These are phyloP conservation scores for Yamadazyma paraphyllophila DNA, from an alignment of 805 yeast species.

Conservation along the genomic window DNA sequence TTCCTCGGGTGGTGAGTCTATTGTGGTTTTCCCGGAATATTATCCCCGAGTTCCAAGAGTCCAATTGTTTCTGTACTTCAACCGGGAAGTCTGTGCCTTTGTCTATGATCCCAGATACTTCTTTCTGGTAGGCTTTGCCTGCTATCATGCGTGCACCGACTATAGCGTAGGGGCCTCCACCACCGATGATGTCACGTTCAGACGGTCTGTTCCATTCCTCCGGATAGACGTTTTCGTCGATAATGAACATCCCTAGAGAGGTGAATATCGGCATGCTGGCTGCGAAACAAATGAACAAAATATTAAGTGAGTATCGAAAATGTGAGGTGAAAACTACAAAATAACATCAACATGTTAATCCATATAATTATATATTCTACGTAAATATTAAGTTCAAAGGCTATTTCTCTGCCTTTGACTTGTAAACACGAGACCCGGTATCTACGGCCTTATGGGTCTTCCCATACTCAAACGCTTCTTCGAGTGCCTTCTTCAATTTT, in stretches of 20 bases:
- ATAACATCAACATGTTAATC: background rate
- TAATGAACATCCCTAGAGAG: constrained; percentile 73
- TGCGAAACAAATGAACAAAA: background rate
- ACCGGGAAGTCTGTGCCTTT: constrained; percentile 76
- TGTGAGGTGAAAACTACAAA: background rate
- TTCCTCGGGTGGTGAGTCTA: constrained; percentile 76
- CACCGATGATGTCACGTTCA: constrained; percentile 67
- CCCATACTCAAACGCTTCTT: background rate
- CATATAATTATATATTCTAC: no score
- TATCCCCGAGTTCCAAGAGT: constrained; percentile 61
- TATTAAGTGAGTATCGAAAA: background rate
- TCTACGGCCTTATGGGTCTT: background rate
- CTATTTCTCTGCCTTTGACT: no score
- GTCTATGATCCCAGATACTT: constrained; percentile 72
- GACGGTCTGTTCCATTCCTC: constrained; percentile 28
- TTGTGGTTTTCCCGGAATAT: constrained; percentile 49
- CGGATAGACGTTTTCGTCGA: constrained; percentile 76
- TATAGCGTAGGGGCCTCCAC: constrained; percentile 83
- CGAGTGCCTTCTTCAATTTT: background rate
- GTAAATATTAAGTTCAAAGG: no score
- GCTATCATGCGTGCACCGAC: constrained; percentile 67
- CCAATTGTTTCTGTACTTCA: constrained; percentile 41
- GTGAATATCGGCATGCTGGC: constrained; percentile 8
- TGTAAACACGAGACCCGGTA: no score
- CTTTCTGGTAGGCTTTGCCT: constrained; percentile 29